These are phyloP conservation scores for Leptomonas seymouri DNA, from an alignment of 208 protist species.

Conservation along the genomic window DNA sequence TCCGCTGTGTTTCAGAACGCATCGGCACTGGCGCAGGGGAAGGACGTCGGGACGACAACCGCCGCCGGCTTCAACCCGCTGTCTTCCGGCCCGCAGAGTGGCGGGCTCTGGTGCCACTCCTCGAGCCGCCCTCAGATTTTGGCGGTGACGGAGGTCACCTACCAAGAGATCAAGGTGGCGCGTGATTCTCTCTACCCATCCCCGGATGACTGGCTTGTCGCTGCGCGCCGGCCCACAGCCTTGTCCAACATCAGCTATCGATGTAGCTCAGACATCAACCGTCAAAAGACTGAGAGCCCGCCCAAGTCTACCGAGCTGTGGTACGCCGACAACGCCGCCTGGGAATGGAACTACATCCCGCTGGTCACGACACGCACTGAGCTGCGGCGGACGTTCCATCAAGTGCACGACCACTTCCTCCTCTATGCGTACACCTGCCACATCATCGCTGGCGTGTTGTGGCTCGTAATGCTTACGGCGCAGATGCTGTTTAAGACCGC, in stretches of 20 bases:
- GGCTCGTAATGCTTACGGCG: slow-evolving; percentile 56
- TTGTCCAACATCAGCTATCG: slow-evolving; percentile 48
- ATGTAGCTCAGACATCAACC: slow-evolving; percentile 65
- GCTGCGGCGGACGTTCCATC: slow-evolving; percentile 34
- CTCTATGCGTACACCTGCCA: slow-evolving; percentile 61
- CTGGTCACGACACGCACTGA: slow-evolving; percentile 42
- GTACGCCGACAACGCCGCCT: slow-evolving; percentile 51
- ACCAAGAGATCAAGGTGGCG: slow-evolving; percentile 31
- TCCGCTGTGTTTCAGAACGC: slow-evolving; percentile 63
- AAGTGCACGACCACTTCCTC: slow-evolving; percentile 66
- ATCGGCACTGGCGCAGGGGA: slow-evolving; percentile 23
- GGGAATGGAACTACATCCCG: slow-evolving; percentile 66
- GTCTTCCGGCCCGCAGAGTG: slow-evolving; percentile 19
- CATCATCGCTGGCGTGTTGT: slow-evolving; percentile 51
- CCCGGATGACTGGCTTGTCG: slow-evolving; percentile 39
- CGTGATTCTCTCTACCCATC: slow-evolving; percentile 43
- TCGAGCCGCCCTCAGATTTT: slow-evolving; percentile 52
- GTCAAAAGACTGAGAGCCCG: slow-evolving; percentile 54
- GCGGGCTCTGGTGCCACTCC: slow-evolving; percentile 48
- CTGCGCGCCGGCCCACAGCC: slow-evolving; percentile 26
- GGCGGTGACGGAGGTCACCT: slow-evolving; percentile 47
- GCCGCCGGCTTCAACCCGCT: slow-evolving; percentile 71
- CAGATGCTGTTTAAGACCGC: slow-evolving; percentile 64
- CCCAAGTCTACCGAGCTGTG: slow-evolving; percentile 59
- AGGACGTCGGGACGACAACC: slow-evolving; percentile 51